Base-by-base conservation (phyloP, 208 protist genomes). In the Porcisia deanei region DNA sequence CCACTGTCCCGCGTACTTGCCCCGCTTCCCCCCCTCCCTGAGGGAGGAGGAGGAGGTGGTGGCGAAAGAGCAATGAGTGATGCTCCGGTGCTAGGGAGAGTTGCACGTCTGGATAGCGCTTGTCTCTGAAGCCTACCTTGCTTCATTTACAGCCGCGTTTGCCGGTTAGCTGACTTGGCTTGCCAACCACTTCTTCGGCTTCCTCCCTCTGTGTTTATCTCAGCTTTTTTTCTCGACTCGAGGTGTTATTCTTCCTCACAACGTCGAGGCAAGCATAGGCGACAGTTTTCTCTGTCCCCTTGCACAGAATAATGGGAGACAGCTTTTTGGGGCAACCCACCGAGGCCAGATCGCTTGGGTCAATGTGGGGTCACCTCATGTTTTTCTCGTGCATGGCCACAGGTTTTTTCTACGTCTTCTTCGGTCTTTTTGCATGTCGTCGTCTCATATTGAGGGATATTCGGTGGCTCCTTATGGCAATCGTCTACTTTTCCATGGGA, bases 401-500 rank as follows among this genome's bases (percentile, higher is more conserved):
- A 2, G 88, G 76, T 0, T 25, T 84, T 18, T 75, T 93, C 34
- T 93, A 97, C 84, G 78, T 86, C 65, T 14, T 95, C 9, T 66
- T 89, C 14, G 89, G 87, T 47, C 52, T 93, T 16, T 88, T 95
- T 72, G 84, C 85, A 0, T 93, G 85, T 67, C 82, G 90, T 25
- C 79, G 84, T 30, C 76, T 95, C 20, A 87, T 97, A 59, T 30
- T 75, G 43, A 71, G 80, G n/a, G 86, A 91, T 55, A 73, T 75
- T 43, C 84, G 89, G 4, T 92, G 88, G 91, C 63, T 91, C 2
- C 63, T 91, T 3, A 77, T 95, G 14, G 34, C 85, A 8, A 39
- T 87, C 7, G 60, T 89, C 3, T 93, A 95, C 76, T 88, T 90
- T 57, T 34, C 81, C n/a, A 77, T 93, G 39, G 91, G 93, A 8